These are phyloP conservation scores for Durio zibethinus DNA, from an alignment of 345 rosid species.

Conservation along the genomic window DNA sequence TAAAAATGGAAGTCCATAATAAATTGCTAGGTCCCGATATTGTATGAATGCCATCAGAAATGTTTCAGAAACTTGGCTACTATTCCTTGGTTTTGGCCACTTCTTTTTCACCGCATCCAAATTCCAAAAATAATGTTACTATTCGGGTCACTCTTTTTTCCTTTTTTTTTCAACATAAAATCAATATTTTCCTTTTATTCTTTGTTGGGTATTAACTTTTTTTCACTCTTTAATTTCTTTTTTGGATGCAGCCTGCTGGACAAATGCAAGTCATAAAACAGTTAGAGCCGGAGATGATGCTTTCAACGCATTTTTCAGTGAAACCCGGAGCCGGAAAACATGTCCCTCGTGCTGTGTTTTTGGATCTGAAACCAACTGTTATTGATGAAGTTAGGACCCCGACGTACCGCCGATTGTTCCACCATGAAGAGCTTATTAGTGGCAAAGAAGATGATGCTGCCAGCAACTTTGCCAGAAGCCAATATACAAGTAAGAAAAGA, in stretches of 20 bases:
- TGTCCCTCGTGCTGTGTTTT: conserved; percentile 71
- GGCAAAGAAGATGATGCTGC: neutral
- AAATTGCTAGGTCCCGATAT: conserved; percentile 1
- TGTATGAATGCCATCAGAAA: neutral
- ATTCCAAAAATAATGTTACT: too few relatives aligned
- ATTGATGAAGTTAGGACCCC: neutral
- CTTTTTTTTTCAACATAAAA: neutral
- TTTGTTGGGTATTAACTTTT: neutral
- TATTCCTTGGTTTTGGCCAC: neutral
- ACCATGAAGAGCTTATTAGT: neutral
- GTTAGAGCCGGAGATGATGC: conserved; percentile 1
- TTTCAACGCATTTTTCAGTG: neutral
- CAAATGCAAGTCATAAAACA: conserved; percentile 40
- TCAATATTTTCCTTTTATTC: neutral
- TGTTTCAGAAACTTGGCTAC: neutral
- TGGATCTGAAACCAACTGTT: conserved; percentile 67
- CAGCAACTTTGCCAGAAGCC: neutral
- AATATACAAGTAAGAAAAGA: neutral
- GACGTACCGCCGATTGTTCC: neutral
- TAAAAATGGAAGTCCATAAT: neutral
- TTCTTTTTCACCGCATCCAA: neutral
- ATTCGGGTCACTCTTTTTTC: conserved; percentile 46
- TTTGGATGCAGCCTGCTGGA: conserved; percentile 53
- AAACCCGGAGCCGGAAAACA: conserved; percentile 38
- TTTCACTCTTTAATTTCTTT: neutral